phyloP scores from a whole-genome alignment of 192 early-diverging fungal species.

The Borealophlyctis nickersoniae region DNA sequence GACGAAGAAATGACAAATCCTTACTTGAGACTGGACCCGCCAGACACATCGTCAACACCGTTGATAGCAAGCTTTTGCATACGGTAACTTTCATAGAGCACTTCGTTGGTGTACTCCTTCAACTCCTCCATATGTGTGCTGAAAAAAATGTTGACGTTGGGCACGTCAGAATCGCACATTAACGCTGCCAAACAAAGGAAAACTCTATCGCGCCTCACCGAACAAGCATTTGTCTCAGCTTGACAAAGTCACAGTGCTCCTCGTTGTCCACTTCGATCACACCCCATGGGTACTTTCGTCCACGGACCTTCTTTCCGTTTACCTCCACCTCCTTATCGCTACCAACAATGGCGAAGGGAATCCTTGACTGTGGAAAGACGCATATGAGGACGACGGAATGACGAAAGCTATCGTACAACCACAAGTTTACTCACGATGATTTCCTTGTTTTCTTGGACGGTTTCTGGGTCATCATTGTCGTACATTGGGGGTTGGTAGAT shows the following conservation, averaged over 20 bases:
- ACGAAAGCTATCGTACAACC: neutral
- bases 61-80: slow-evolving; percentile 45
- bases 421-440: slow-evolving; percentile 56
- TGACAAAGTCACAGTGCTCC: slow-evolving; percentile 62
- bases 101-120: slow-evolving; percentile 61
- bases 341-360: slow-evolving; percentile 63
- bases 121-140: slow-evolving; percentile 80
- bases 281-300: slow-evolving; percentile 64
- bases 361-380: slow-evolving; percentile 33
- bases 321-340: slow-evolving; percentile 56
- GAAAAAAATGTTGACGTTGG: neutral
- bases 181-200: too few species aligned
- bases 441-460: slow-evolving; percentile 93
- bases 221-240: slow-evolving; percentile 57
- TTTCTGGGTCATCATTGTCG: slow-evolving; percentile 95
- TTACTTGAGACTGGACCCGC: slow-evolving; percentile 12
- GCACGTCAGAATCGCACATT: neutral
- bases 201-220: slow-evolving; percentile 12
- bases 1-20: slow-evolving; percentile 1
- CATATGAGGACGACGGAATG: neutral
- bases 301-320: slow-evolving; percentile 51
- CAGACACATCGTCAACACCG: slow-evolving; percentile 30
- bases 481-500: slow-evolving; percentile 94
- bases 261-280: slow-evolving; percentile 61
- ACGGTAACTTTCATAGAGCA: slow-evolving; percentile 62